Evolutionary conservation across 2,329 filamentous ascomycete species (phyloP).

Genomic region (Hymenoscyphus scutula): DNA sequence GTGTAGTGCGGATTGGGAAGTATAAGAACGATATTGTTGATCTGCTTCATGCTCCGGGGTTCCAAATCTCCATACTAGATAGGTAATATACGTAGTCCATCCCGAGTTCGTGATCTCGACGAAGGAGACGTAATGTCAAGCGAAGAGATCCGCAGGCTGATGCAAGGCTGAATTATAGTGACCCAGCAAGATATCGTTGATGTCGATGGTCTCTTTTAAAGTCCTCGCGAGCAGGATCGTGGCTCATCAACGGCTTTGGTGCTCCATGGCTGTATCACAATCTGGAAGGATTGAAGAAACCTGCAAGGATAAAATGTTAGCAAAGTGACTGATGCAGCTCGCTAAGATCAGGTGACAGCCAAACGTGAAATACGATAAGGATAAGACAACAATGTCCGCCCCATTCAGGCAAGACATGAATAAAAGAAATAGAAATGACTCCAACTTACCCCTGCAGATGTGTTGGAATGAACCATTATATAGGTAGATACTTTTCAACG

Average conservation of each 20-base stretch:
- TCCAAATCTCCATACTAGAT: neutral
- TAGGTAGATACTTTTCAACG: neutral
- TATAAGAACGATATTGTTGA: neutral
- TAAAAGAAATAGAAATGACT: neutral
- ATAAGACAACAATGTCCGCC: conserved; percentile 6
- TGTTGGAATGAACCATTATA: neutral
- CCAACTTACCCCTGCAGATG: conserved; percentile 6
- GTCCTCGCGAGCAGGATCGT: conserved; percentile 4
- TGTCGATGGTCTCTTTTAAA: neutral
- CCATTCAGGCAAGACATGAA: neutral
- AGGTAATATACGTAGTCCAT: conserved; percentile 1
- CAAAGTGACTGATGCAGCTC: neutral
- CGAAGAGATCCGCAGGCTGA: conserved; percentile 4
- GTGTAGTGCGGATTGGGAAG: neutral
- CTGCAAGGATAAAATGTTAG: conserved; percentile 8
- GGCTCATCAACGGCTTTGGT: conserved; percentile 5
- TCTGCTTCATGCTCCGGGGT: neutral
- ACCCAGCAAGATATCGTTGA: neutral
- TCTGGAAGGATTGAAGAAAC: conserved; percentile 5
- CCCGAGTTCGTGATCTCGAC: conserved; percentile 18
- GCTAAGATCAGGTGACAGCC: conserved; percentile 4
- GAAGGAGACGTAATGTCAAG: conserved; percentile 4
- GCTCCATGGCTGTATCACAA: conserved; percentile 1
- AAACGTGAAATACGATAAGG: conserved; percentile 1
- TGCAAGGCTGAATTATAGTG: conserved; percentile 9